Conservation (phyloP, 2,329 filamentous ascomycete species). For the Sarocladium kiliense region DNA sequence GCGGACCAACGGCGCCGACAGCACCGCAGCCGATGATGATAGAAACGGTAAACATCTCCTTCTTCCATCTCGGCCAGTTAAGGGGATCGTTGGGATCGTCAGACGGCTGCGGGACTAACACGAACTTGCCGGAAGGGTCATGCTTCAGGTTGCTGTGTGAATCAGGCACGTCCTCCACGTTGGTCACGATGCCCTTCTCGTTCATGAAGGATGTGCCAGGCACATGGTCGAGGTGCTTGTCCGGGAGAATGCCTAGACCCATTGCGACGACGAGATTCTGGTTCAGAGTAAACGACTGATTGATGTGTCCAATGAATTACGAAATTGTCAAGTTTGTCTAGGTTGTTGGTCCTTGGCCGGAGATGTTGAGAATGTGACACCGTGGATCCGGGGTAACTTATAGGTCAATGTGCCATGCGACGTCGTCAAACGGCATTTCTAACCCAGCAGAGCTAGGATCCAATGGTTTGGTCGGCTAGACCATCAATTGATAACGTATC, state of each 20-base stretch:
- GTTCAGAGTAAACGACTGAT: too few species aligned
- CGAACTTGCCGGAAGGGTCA: slow-evolving; percentile 23
- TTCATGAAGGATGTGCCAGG: slow-evolving; percentile 6
- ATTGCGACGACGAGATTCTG: neutral
- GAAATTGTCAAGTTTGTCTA: too few species aligned
- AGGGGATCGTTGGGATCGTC: slow-evolving; percentile 41
- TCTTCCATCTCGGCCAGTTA: slow-evolving; percentile 36
- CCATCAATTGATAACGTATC: neutral
- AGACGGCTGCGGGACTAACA: slow-evolving; percentile 45
- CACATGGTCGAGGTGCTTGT: slow-evolving; percentile 4
- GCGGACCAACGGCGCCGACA: neutral
- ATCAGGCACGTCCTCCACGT: neutral
- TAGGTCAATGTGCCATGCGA: neutral
- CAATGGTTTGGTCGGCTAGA: neutral
- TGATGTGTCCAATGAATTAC: too few species aligned
- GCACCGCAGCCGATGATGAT: slow-evolving; percentile 14
- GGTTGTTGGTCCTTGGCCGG: neutral
- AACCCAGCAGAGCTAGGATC: neutral
- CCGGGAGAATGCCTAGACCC: neutral
- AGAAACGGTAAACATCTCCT: slow-evolving; percentile 16
- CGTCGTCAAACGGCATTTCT: neutral
- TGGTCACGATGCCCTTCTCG: neutral
- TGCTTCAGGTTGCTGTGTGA: slow-evolving; percentile 17
- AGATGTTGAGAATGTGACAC: neutral
- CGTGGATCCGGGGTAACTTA: neutral